Evolutionary conservation across 805 yeast species (phyloP), one percentile per base, ranked within the genome.

Genomic region (Sugiyamaella qingdaonensis): DNA sequence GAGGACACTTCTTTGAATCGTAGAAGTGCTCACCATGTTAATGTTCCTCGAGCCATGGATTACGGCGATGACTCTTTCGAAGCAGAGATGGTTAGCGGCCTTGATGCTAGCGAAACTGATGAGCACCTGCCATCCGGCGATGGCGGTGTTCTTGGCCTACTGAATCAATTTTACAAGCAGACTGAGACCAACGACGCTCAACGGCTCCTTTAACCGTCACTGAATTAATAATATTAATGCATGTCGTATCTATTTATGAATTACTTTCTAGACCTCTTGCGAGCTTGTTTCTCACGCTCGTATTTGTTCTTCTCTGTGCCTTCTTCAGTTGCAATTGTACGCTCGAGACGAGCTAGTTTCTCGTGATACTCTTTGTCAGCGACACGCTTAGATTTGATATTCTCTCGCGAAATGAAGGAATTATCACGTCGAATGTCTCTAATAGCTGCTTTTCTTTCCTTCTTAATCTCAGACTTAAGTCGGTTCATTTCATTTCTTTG

Each of bases 221-320:
- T 29, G 3, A 29, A 9, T 19, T 19, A 9, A 27, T 16, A 21
- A 43, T 43, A 18, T 18, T 11, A 13, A 34, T 43, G 19, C 19
- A 44, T 46, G 18, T 16, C 14, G 24, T 14, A 16, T 39, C 14
- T 36, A 37, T 37, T n/a, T 27, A 14, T 16, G 41, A 16, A 36
- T 39, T 9, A 34, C 37, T 42, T 18, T 49, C 32, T 39, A 29
- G 42, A 21, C 18, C 18, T 73, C 66, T 79, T 80, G 63, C 90
- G 79, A 56, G 74, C 73, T 66, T 78, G 82, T 76, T 81, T 86
- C 65, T 91, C 97, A 56, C 90, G 79, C 66, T 90, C 97, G 69
- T 92, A 92, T 61, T 84, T 84, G 68, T 94, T 91, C 77, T 88
- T 87, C 66, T 89, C 97, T 4, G 94, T 88, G 65, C 98, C 98